Evolutionary conservation across 176 grass and related monocot species (phyloP).

Genomic region (maize (Zea mays)): DNA sequence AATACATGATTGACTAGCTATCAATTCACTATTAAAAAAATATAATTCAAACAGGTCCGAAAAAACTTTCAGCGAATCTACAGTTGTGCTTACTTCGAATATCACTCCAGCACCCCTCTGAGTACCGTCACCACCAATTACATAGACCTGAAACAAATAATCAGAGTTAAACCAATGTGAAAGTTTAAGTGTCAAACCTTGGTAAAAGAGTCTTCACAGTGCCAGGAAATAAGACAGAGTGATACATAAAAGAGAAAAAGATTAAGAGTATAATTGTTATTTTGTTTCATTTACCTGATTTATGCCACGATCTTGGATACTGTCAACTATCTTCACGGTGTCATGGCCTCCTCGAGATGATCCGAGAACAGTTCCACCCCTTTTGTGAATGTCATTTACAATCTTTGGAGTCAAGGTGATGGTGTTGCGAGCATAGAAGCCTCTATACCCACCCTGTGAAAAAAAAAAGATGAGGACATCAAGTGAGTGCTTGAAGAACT

Average conservation of each 20-base stretch:
- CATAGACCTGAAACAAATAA: slow-evolving; percentile 63
- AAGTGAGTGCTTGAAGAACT: slow-evolving; percentile 7
- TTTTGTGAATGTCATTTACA: slow-evolving; percentile 94
- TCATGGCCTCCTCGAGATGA: slow-evolving; percentile 94
- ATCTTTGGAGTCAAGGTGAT: slow-evolving; percentile 68
- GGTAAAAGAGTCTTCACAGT: slow-evolving; percentile 1
- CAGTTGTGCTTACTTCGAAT: slow-evolving; percentile 64
- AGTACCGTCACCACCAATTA: slow-evolving; percentile 97
- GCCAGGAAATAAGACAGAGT: slow-evolving; percentile 6
- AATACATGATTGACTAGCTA: slow-evolving; percentile 10
- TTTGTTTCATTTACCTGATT: slow-evolving; percentile 61
- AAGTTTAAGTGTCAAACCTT: slow-evolving; percentile 16
- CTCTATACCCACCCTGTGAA: slow-evolving; percentile 80
- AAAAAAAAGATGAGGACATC: not conserved
- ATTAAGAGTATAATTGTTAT: not conserved
- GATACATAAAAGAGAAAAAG: not conserved
- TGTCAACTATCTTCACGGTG: slow-evolving; percentile 88
- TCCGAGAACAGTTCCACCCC: slow-evolving; percentile 83
- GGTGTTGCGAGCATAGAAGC: slow-evolving; percentile 89
- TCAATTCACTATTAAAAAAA: not conserved
- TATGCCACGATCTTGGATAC: slow-evolving; percentile 92
- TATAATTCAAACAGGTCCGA: slow-evolving; percentile 3
- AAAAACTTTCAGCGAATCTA: not conserved
- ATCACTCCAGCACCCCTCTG: slow-evolving; percentile 87
- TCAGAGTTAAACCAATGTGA: slow-evolving; percentile 14